A percentile compares a stretch with the other conserved stretches of the same genome.
Evolutionary conservation across 257 asterid genomes (phyloP).

Genomic region (Fraxinus excelsior): DNA sequence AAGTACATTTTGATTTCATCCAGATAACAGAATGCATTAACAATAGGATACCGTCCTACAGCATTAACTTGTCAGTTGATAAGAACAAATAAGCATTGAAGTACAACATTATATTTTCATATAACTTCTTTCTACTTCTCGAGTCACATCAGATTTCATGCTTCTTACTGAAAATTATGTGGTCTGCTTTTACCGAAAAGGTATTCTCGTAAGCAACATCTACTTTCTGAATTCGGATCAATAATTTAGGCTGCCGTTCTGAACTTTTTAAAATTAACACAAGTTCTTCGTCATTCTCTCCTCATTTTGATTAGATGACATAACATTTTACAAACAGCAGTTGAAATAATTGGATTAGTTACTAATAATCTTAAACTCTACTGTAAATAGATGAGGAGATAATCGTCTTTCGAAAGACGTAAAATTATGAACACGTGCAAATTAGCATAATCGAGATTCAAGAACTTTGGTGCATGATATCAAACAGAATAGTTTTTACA

Average conservation of each 20-base stretch:
- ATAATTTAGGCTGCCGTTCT: background rate
- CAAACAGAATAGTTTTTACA: background rate
- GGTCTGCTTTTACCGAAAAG: background rate
- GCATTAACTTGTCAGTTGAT: conserved; percentile 2
- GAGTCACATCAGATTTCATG: background rate
- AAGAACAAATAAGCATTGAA: background rate
- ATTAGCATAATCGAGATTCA: background rate
- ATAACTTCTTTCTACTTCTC: background rate
- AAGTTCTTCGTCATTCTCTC: background rate
- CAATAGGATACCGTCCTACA: conserved; percentile 3
- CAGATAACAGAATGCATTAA: background rate
- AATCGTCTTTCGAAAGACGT: background rate
- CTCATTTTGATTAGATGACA: background rate
- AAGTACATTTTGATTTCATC: background rate
- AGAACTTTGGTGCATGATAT: conserved; percentile 3
- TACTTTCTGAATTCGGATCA: background rate
- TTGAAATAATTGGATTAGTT: background rate
- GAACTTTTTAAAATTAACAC: background rate
- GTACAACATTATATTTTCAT: background rate
- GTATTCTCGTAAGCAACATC: background rate
- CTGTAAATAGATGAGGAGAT: conserved; percentile 7
- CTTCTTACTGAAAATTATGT: background rate
- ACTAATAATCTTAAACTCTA: background rate
- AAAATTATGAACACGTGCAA: background rate
- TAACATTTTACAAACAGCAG: background rate